phyloP scores from a whole-genome alignment of 2,329 filamentous ascomycete genomes.

The Endocalyx cinctus region DNA sequence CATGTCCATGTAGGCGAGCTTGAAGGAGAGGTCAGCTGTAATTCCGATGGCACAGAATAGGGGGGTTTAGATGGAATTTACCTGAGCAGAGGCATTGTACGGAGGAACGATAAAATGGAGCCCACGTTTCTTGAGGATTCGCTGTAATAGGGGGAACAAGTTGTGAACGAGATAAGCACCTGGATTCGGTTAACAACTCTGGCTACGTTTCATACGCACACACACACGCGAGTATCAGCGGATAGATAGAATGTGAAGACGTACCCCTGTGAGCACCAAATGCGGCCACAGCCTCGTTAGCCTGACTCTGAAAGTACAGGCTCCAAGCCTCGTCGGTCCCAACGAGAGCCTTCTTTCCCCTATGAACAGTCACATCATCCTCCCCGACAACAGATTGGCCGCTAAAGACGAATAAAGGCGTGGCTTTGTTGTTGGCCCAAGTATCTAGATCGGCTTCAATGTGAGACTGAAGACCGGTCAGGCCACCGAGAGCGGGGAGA shows the following conservation, averaged over 20 bases:
- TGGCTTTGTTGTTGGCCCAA: constrained; percentile 66
- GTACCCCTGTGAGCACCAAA: constrained; percentile 76
- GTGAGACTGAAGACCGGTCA: constrained; percentile 72
- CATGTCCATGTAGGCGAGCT: constrained; percentile 77
- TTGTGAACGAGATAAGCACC: constrained; percentile 67
- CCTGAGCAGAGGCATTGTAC: constrained; percentile 83
- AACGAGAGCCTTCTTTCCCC: constrained; percentile 59
- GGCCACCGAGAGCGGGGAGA: constrained; percentile 81
- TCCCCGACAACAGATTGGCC: constrained; percentile 76
- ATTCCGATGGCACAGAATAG: neutral
- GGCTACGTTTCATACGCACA: too few species aligned
- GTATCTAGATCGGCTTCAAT: constrained; percentile 72
- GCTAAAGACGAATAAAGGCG: constrained; percentile 87
- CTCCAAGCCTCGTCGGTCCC: constrained; percentile 80
- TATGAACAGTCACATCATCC: constrained; percentile 63
- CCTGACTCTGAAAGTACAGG: constrained; percentile 76
- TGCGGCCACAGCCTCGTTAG: constrained; percentile 74
- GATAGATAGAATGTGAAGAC: neutral
- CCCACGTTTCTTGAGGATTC: constrained; percentile 62
- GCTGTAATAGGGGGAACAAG: constrained; percentile 73
- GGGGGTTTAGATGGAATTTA: constrained; percentile 35
- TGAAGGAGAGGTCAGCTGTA: constrained; percentile 21
- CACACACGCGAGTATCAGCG: too few species aligned
- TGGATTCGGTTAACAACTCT: constrained; percentile 30
- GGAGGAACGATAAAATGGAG: constrained; percentile 80